Percentiles rank a stretch among this genome's conserved stretches.
phyloP scores from a whole-genome alignment of 1,284 basidiomycete species.

The Papiliotrema terrestris region DNA sequence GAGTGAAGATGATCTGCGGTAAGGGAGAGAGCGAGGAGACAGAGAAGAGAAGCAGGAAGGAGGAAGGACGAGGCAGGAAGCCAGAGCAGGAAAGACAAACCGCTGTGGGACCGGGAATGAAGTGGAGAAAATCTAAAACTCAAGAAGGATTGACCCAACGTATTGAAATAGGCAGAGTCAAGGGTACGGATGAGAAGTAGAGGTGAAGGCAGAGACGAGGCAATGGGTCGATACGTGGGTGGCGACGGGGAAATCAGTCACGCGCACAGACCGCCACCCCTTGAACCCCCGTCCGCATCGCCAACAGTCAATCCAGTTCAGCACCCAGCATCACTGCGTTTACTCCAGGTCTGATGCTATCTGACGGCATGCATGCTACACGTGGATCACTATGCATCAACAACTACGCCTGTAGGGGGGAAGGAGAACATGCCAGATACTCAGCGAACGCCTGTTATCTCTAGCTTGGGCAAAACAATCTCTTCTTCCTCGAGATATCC shows the following conservation, averaged over 20 bases:
- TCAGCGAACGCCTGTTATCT: not conserved
- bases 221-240: not conserved
- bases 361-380: not conserved
- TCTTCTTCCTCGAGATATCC: conserved; percentile 4
- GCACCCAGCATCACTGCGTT: too few species aligned
- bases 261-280: not conserved
- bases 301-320: too few species aligned
- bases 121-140: too few species aligned
- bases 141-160: too few species aligned
- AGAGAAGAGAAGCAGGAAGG: too few species aligned
- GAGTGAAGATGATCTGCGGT: not conserved
- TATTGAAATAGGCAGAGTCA: too few species aligned
- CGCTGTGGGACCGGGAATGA: too few species aligned
- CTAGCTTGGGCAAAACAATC: not conserved
- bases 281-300: too few species aligned
- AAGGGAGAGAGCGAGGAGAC: not conserved
- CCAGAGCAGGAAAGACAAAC: too few species aligned
- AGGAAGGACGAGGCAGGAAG: too few species aligned
- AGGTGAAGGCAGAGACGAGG: too few species aligned
- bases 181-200: too few species aligned
- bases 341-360: not conserved
- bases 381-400: not conserved
- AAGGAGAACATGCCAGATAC: not conserved
- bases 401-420: not conserved
- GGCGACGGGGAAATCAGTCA: not conserved